Conservation (phyloP, 2,329 filamentous ascomycete genomes). For the Nannizziopsis arthrosporioides region DNA sequence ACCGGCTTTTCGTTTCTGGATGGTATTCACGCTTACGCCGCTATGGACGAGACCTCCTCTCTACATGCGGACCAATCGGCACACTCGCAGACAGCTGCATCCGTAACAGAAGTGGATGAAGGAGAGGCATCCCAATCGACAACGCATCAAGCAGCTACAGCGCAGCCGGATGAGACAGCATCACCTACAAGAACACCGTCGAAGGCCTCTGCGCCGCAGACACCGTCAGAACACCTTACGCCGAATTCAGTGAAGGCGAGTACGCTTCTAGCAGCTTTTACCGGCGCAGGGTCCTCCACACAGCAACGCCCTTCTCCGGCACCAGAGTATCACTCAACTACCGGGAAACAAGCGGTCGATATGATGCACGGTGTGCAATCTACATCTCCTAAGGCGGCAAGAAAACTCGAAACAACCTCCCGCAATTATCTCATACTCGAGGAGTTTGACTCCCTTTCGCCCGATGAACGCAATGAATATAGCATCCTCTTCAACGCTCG, state of each 20-base stretch:
- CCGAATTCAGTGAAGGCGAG: not conserved
- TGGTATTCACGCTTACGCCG: constrained; percentile 20
- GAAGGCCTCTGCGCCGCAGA: not conserved
- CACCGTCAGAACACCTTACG: not conserved
- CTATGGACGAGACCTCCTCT: constrained; percentile 14
- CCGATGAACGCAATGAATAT: constrained; percentile 41
- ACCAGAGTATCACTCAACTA: not conserved
- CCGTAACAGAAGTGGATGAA: not conserved
- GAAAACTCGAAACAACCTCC: constrained; percentile 12
- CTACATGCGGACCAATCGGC: constrained; percentile 5
- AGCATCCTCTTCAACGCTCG: constrained; percentile 47
- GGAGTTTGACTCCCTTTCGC: constrained; percentile 45
- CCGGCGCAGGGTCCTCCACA: not conserved
- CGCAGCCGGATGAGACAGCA: not conserved
- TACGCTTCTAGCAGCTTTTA: constrained; percentile 5
- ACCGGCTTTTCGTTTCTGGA: constrained; percentile 16
- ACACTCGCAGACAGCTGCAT: not conserved
- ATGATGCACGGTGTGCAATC: not conserved
- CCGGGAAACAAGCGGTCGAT: not conserved
- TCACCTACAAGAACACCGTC: not conserved
- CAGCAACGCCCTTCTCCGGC: not conserved
- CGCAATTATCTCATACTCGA: constrained; percentile 49
- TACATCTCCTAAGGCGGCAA: constrained; percentile 1
- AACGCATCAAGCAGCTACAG: not conserved
- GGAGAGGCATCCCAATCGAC: not conserved